phyloP scores from a whole-genome alignment of 306 rosid species.

The Nissolia schottii region DNA sequence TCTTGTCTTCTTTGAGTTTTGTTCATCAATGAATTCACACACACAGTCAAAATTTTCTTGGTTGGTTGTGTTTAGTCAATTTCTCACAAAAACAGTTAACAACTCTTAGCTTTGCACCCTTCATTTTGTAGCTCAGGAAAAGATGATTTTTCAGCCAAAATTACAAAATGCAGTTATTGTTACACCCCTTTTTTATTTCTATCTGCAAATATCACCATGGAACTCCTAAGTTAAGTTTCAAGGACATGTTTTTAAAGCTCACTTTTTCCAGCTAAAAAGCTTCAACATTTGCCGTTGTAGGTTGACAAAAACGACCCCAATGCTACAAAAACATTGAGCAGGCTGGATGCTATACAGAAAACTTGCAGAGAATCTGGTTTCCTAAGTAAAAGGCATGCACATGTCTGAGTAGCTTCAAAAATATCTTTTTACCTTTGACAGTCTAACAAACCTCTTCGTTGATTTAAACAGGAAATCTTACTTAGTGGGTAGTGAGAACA shows the following conservation, averaged over 20 bases:
- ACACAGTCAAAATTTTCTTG: background rate
- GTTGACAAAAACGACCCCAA: conserved; percentile 81
- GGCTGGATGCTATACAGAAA: conserved; percentile 72
- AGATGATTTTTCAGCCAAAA: background rate
- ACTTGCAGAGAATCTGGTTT: conserved; percentile 79
- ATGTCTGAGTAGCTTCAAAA: conserved; percentile 18
- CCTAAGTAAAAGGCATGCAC: conserved; percentile 54
- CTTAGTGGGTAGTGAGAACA: conserved; percentile 30
- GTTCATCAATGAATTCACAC: background rate
- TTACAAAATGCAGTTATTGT: conserved; percentile 5
- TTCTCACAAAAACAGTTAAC: background rate
- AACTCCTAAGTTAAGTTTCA: conserved; percentile 3
- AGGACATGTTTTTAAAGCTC: background rate
- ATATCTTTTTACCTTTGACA: conserved; percentile 2
- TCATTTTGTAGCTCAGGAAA: background rate
- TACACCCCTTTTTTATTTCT: background rate
- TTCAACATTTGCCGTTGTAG: conserved; percentile 37
- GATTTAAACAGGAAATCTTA: conserved; percentile 58
- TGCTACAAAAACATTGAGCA: conserved; percentile 75
- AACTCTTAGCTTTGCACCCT: background rate
- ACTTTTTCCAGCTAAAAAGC: conserved; percentile 5
- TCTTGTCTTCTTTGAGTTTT: background rate
- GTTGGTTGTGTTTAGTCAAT: background rate
- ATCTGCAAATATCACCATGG: background rate
- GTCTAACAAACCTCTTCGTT: conserved; percentile 29